Conservation (phyloP, 2,329 filamentous ascomycete genomes). For the Stenocarpella maydis region DNA sequence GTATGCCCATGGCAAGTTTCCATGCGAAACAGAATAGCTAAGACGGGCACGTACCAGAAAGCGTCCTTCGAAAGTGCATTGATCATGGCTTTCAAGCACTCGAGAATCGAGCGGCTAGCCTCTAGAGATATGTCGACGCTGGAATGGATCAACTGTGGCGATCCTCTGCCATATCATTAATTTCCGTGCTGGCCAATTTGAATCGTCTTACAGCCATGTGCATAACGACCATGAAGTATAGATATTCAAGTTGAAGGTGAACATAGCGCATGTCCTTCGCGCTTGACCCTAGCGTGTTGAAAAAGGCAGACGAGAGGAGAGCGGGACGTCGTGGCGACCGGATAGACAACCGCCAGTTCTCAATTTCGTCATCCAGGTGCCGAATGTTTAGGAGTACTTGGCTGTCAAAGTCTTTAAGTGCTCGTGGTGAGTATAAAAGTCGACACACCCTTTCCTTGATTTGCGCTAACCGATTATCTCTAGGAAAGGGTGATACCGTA, state of each 20-base stretch:
- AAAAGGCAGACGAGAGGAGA: background rate
- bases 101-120: background rate
- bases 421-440: background rate
- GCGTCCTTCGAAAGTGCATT: background rate
- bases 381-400: slow-evolving; percentile 1
- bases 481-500: background rate
- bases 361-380: slow-evolving; percentile 3
- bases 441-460: slow-evolving; percentile 1
- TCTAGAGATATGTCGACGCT: slow-evolving; percentile 12
- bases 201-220: slow-evolving; percentile 12
- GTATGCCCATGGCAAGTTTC: no score
- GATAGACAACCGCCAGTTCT: slow-evolving; percentile 1
- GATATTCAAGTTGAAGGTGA: slow-evolving; percentile 4
- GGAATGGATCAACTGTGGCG: background rate
- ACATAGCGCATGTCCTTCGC: background rate
- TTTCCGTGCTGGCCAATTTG: background rate
- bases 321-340: background rate
- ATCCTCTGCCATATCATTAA: background rate
- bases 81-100: background rate
- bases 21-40: background rate
- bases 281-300: background rate
- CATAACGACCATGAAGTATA: background rate
- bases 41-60: background rate
- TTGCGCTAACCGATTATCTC: background rate
- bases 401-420: background rate